These are phyloP conservation scores for Tricholoma hemisulphureum DNA, from an alignment of 768 basidiomycete species.

Conservation along the genomic window DNA sequence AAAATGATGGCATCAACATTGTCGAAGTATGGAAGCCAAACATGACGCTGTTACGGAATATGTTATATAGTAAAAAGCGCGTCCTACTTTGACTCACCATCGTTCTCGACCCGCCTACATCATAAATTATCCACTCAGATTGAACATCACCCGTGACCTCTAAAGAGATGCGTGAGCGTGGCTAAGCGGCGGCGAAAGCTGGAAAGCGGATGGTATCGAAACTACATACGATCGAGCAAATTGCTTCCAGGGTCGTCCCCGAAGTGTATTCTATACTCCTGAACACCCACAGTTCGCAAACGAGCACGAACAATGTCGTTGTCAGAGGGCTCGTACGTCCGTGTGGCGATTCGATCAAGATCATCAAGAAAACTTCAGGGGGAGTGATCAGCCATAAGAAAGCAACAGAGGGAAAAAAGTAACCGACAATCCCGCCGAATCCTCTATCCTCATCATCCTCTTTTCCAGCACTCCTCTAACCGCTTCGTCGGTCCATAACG, in stretches of 20 bases:
- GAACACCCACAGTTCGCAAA: constrained; percentile 66
- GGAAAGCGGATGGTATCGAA: too few relatives aligned
- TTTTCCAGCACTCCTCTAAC: constrained; percentile 46
- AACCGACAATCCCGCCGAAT: constrained; percentile 60
- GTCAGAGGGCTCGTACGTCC: constrained; percentile 54
- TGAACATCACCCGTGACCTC: constrained; percentile 31
- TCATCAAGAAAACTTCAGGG: constrained; percentile 63
- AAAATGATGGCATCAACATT: constrained; percentile 79
- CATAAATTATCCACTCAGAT: constrained; percentile 64
- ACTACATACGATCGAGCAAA: not conserved
- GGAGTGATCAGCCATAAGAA: not conserved
- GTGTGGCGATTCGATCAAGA: constrained; percentile 53
- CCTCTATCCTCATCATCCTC: constrained; percentile 52
- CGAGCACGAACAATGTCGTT: constrained; percentile 70
- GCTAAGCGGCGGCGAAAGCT: not conserved
- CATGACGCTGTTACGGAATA: constrained; percentile 47
- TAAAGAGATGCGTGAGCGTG: not conserved
- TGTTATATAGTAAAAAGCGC: constrained; percentile 7
- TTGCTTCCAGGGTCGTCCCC: constrained; percentile 26
- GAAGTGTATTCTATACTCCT: constrained; percentile 60
- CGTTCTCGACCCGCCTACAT: constrained; percentile 66
- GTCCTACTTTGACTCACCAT: constrained; percentile 36
- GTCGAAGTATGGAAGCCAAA: constrained; percentile 75
- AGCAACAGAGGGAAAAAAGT: not conserved
- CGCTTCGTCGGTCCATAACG: constrained; percentile 55